Evolutionary conservation across 2,329 filamentous ascomycete genomes (phyloP), one percentile per base, ranked within the genome.

Genomic region (Paecilomyces fulvus): DNA sequence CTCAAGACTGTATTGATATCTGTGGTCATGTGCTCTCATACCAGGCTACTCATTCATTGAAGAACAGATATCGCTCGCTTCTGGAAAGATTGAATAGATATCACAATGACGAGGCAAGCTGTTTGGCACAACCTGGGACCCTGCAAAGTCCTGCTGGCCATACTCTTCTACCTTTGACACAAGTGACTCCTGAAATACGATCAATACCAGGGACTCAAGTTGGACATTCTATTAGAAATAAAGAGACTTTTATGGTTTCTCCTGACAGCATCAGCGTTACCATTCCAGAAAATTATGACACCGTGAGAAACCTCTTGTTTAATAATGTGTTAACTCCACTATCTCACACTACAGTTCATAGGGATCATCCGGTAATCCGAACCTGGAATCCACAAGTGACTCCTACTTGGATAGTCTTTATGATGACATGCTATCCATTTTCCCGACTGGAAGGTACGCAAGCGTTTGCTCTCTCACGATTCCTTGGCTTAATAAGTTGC

Each of bases 391-490:
- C 17, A 43, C 37, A n/a, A 43, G 14, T 17, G 37, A 43, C 37
- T 43, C 14, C 37, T 43, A 43, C 14, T 20, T 43, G 37, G 37
- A 43, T n/a, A 43, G 37, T 43, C 14, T 43, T 3, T 58, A 55
- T 30, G 56, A 58, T 28, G 56, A 58, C 20, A 58, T 58, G 33
- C 50, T 54, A 10, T 54, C 56, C 1, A 56, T 58, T 50, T 53
- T 58, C 37, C 28, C 55, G 37, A 53, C 56, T 17, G 52, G 53
- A 53, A 58, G 56, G 56, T 53, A 56, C 30, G 11, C n/a, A 50
- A 54, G 25, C 11, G 48, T n/a, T 8, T 28, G 4, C n/a, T 6
- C 14, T 23, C 11, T 37, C 7, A 25, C 21, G 17, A 23, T 37
- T 21, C n/a, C 7, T 49, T 37, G 5, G 33, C 46, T 58, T 30